Percentiles rank a stretch among this genome's conserved stretches.
Evolutionary conservation across 768 basidiomycete genomes (phyloP).

Genomic region (Termitomyces sp.): DNA sequence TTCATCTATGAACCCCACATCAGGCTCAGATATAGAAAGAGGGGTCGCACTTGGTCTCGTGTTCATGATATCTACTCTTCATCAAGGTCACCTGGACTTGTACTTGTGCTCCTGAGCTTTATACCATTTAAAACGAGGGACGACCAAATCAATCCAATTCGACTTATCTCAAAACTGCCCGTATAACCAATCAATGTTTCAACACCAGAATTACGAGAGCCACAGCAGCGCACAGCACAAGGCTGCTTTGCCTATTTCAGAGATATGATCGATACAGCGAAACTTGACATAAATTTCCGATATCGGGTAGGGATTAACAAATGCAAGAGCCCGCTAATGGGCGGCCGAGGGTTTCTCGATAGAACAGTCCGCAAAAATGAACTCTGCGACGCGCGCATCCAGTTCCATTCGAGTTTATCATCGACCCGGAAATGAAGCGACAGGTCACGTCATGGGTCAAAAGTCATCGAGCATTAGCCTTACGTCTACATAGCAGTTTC

Average conservation of each 20-base stretch:
- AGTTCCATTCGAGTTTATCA: not conserved
- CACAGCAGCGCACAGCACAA: too few species aligned
- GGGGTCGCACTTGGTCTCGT: not conserved
- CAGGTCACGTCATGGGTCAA: not conserved
- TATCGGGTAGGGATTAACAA: not conserved
- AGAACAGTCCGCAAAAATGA: not conserved
- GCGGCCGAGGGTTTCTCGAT: not conserved
- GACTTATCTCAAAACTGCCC: too few species aligned
- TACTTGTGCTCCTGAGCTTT: not conserved
- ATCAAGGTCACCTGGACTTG: conserved; percentile 5
- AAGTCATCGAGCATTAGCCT: not conserved
- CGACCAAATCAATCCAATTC: not conserved
- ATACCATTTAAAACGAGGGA: not conserved
- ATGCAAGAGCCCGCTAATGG: not conserved
- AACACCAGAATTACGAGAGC: not conserved
- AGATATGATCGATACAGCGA: not conserved
- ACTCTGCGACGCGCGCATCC: too few species aligned
- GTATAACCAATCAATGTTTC: not conserved
- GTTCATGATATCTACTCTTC: not conserved
- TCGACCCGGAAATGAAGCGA: not conserved
- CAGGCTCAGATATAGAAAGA: not conserved
- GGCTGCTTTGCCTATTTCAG: not conserved
- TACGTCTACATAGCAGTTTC: not conserved
- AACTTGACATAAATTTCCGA: not conserved
- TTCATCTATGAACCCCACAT: not conserved